Evolutionary conservation across 2,329 filamentous ascomycete species (phyloP).

Genomic region (Elsinoe necatrix): DNA sequence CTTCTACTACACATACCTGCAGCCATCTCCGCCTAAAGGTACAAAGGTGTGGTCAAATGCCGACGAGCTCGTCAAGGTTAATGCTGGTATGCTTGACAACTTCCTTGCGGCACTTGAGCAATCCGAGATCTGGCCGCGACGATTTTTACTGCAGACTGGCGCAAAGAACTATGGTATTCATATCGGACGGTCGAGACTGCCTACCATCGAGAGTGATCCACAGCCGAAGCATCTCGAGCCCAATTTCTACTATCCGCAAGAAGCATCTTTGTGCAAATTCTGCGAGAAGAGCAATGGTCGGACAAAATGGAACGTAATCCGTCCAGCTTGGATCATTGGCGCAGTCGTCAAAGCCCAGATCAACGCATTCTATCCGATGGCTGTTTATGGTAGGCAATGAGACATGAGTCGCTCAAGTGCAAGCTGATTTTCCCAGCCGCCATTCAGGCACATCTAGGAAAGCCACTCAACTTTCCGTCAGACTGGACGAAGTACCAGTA

Average conservation of each 20-base stretch:
- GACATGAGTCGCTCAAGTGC: background rate
- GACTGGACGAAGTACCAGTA: constrained; percentile 39
- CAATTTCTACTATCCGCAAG: constrained; percentile 50
- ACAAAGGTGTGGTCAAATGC: constrained; percentile 42
- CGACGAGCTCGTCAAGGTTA: constrained; percentile 43
- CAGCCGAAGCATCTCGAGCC: constrained; percentile 35
- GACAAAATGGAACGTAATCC: constrained; percentile 40
- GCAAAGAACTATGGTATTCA: constrained; percentile 47
- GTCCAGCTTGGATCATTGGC: constrained; percentile 43
- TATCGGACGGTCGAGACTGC: constrained; percentile 37
- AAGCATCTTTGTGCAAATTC: constrained; percentile 41
- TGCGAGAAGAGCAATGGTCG: constrained; percentile 29
- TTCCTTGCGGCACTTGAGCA: constrained; percentile 40
- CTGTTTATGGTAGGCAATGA: constrained; percentile 34
- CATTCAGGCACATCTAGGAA: constrained; percentile 36
- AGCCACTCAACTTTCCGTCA: constrained; percentile 38
- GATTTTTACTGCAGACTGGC: constrained; percentile 44
- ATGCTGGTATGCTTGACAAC: constrained; percentile 43
- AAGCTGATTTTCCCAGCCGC: constrained; percentile 27
- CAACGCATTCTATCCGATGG: constrained; percentile 42
- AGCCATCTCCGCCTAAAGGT: constrained; percentile 40
- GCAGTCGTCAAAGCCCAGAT: constrained; percentile 43
- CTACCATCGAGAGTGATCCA: constrained; percentile 40
- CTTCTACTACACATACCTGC: constrained; percentile 50
- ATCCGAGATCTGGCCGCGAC: constrained; percentile 36